Evolutionary conservation across 2,329 filamentous ascomycete genomes (phyloP), one percentile per base, ranked within the genome.

Genomic region (Claviceps capensis): DNA sequence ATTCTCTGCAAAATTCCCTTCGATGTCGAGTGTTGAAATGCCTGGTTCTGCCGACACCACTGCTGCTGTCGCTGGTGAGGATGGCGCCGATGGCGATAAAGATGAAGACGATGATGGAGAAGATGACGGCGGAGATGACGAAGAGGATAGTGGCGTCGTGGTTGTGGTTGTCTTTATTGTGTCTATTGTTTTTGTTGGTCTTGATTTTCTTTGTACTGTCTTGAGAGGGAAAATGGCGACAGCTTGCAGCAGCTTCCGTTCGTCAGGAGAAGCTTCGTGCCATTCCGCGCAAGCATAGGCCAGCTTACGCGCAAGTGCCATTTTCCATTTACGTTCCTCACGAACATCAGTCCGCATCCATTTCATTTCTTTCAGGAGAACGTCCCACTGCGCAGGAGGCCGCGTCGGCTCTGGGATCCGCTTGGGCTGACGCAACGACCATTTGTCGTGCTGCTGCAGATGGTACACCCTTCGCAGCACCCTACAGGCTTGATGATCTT

Each of bases 261-360:
- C 79, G 57, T 85, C 81, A 4, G 74, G 67, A 38, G 73, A 75
- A 40, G 84, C 78, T 22, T 77, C 75, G 40, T 88, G 77, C 79
- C 88, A 98, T 59, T 91, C 83, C 0, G 85, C 87, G 66, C 91
- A 97, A 60, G 85, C 86, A 60, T 83, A 74, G 1, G 89, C 93
- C 54, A 95, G 74, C 53, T 83, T 88, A 53, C 83, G 84, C 5
- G 90, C 90, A 38, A 85, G 78, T 2, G 85, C 79, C 62, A 81
- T 82, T 69, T 96, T 97, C 89, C 90, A 95, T 65, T 95, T 95
- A 42, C 88, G 76, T 66, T 97, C 93, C 67, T 96, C 88, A 49
- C 86, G 79, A 62, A 96, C 97, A 67, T 98, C 93, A 1, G 89
- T 96, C 49, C 90, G 81, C 88, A 98, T 94, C 91, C 91, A 97